Percentiles rank a stretch among this genome's conserved stretches.
These are phyloP conservation scores for Aphanomyces astaci DNA, from an alignment of 352 stramenopile species.

Conservation along the genomic window DNA sequence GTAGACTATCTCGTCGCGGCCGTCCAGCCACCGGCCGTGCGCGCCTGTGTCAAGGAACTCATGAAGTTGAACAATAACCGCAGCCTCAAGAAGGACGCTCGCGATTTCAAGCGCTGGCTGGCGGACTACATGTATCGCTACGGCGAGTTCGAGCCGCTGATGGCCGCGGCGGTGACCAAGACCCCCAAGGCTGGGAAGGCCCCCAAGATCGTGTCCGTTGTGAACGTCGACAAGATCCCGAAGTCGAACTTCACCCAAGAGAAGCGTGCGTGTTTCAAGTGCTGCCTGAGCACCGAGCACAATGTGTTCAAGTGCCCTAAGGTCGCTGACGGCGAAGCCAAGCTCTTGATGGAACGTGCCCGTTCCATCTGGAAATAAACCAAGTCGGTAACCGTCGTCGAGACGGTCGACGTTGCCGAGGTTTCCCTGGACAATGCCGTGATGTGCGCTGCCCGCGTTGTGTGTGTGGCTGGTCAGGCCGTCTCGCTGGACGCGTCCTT, in stretches of 20 bases:
- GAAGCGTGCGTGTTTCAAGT: neutral
- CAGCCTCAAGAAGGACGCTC: neutral
- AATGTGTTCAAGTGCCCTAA: constrained; percentile 12
- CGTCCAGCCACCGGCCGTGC: neutral
- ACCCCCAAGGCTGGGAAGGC: neutral
- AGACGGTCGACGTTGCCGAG: neutral
- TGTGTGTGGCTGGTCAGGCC: neutral
- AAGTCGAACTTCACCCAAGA: neutral
- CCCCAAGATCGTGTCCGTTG: neutral
- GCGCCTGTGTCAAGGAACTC: neutral
- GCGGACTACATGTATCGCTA: constrained; percentile 5
- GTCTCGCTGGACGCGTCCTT: neutral
- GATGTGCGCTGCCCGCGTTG: neutral
- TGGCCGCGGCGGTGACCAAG: neutral
- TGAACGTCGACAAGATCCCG: neutral
- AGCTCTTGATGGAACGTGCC: neutral
- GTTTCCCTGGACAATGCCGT: neutral
- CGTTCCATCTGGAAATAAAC: neutral
- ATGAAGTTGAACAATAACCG: constrained; percentile 3
- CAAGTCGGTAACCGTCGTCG: neutral
- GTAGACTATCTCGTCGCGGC: neutral
- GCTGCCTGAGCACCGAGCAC: neutral
- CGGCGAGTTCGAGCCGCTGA: constrained; percentile 3
- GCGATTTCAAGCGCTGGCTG: neutral
- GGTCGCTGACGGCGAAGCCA: neutral